Conservation (phyloP, 805 yeast species). For the Diddensiella santjacobensis region DNA sequence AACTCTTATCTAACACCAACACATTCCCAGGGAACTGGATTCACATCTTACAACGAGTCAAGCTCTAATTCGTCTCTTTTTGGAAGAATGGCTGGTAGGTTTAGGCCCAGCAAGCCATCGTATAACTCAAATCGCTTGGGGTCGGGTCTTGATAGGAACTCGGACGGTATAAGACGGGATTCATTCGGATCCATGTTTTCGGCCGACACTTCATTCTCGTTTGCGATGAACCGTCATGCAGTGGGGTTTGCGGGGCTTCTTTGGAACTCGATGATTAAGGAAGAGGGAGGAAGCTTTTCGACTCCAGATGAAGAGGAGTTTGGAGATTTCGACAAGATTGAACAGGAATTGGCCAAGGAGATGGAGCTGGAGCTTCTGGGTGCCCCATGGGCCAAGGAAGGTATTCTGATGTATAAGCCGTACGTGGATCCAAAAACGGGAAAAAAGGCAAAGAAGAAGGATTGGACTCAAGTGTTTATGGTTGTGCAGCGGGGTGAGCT, state of each 20-base stretch:
- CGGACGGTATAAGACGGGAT: slow-evolving; percentile 19
- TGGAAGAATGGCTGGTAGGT: slow-evolving; percentile 18
- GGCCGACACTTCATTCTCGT: slow-evolving; percentile 32
- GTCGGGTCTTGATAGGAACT: slow-evolving; percentile 3
- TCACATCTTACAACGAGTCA: slow-evolving; percentile 5
- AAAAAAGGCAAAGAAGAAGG: slow-evolving; percentile 28
- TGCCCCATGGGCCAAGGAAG: slow-evolving; percentile 77
- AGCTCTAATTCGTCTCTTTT: slow-evolving; percentile 16
- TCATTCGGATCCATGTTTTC: slow-evolving; percentile 35
- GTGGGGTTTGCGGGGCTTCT: slow-evolving; percentile 33
- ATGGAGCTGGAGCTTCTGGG: slow-evolving; percentile 62
- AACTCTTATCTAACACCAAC: neutral
- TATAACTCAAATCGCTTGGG: slow-evolving; percentile 19
- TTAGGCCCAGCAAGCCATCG: slow-evolving; percentile 7
- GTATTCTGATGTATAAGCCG: slow-evolving; percentile 45
- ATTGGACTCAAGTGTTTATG: slow-evolving; percentile 53
- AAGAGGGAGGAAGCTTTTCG: slow-evolving; percentile 17
- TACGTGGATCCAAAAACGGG: slow-evolving; percentile 28
- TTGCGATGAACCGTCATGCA: slow-evolving; percentile 30
- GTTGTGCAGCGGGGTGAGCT: slow-evolving; percentile 67
- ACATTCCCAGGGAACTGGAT: neutral
- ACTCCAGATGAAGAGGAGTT: slow-evolving; percentile 23
- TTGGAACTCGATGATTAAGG: slow-evolving; percentile 30
- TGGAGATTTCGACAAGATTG: slow-evolving; percentile 28
- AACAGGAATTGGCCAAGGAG: slow-evolving; percentile 47